Evolutionary conservation across 2,329 filamentous ascomycete genomes (phyloP).

Genomic region (Monilinia vaccinii-corymbosi): DNA sequence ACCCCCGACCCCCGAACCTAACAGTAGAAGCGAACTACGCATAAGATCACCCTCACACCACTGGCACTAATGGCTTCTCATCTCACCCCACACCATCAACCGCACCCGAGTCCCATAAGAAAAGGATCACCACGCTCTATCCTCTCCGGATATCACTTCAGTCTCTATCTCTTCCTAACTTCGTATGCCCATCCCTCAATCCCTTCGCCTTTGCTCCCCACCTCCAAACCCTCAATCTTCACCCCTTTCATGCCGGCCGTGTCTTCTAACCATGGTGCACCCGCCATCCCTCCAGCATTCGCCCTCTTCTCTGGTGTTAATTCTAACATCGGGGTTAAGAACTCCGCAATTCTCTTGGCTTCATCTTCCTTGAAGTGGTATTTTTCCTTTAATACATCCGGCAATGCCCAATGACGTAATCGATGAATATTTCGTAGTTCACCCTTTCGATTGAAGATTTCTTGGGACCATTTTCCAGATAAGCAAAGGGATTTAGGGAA

Average conservation of each 20-base stretch:
- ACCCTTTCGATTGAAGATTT: conserved; percentile 97
- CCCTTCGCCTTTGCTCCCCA: conserved; percentile 78
- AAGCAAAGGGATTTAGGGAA: conserved; percentile 91
- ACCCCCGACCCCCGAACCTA: not conserved
- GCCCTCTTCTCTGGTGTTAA: conserved; percentile 79
- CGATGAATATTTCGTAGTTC: conserved; percentile 96
- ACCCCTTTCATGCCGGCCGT: conserved; percentile 82
- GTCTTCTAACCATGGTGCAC: conserved; percentile 72
- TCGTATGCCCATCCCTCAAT: conserved; percentile 92
- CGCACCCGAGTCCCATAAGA: not conserved
- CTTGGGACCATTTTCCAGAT: conserved; percentile 92
- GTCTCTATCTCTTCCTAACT: conserved; percentile 53
- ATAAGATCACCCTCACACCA: not conserved
- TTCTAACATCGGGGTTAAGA: conserved; percentile 85
- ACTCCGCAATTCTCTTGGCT: conserved; percentile 67
- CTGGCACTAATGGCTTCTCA: not conserved
- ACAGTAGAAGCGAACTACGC: not conserved
- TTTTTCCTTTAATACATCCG: conserved; percentile 89
- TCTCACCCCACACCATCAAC: not conserved
- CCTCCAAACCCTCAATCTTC: conserved; percentile 61
- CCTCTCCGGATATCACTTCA: not conserved
- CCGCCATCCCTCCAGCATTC: conserved; percentile 92
- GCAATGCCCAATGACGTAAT: conserved; percentile 87
- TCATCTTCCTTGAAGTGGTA: conserved; percentile 90
- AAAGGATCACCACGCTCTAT: not conserved